These are phyloP conservation scores for Eutrema japonicum DNA, from an alignment of 345 rosid genomes.

Conservation along the genomic window DNA sequence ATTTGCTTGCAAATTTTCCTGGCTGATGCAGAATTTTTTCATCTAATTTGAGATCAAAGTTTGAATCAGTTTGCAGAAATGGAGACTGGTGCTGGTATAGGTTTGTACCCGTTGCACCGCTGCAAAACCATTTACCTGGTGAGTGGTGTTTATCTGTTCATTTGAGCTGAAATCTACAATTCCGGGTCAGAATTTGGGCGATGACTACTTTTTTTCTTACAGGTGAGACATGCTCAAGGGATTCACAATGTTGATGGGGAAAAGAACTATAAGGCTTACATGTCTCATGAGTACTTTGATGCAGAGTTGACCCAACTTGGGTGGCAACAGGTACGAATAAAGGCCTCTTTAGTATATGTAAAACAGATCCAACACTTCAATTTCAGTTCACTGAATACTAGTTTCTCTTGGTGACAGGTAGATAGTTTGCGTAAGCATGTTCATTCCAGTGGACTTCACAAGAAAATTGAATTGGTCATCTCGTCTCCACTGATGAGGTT, in stretches of 20 bases:
- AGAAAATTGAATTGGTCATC: slow-evolving; percentile 82
- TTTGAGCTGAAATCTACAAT: slow-evolving; percentile 18
- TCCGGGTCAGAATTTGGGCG: neutral
- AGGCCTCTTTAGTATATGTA: neutral
- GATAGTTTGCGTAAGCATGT: slow-evolving; percentile 90
- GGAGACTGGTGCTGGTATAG: slow-evolving; percentile 66
- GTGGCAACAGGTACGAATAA: slow-evolving; percentile 73
- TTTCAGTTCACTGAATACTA: neutral
- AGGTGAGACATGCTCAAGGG: slow-evolving; percentile 99
- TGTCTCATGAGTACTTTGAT: slow-evolving; percentile 88
- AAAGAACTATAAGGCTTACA: slow-evolving; percentile 77
- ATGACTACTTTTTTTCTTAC: slow-evolving; percentile 39
- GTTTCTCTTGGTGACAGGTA: slow-evolving; percentile 56
- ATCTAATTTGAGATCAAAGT: neutral
- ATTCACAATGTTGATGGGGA: slow-evolving; percentile 97
- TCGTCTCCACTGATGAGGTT: slow-evolving; percentile 85
- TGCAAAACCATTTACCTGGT: slow-evolving; percentile 95
- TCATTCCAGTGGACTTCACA: slow-evolving; percentile 66
- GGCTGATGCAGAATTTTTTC: neutral
- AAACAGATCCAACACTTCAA: neutral
- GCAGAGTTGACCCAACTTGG: slow-evolving; percentile 91
- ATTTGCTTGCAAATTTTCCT: neutral
- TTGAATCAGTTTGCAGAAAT: slow-evolving; percentile 61
- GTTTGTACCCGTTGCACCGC: slow-evolving; percentile 89
- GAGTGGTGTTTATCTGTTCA: slow-evolving; percentile 48